A percentile compares a stretch with the other conserved stretches of the same genome.
Conservation (phyloP, 768 basidiomycete genomes). For the Myochromella boudieri region DNA sequence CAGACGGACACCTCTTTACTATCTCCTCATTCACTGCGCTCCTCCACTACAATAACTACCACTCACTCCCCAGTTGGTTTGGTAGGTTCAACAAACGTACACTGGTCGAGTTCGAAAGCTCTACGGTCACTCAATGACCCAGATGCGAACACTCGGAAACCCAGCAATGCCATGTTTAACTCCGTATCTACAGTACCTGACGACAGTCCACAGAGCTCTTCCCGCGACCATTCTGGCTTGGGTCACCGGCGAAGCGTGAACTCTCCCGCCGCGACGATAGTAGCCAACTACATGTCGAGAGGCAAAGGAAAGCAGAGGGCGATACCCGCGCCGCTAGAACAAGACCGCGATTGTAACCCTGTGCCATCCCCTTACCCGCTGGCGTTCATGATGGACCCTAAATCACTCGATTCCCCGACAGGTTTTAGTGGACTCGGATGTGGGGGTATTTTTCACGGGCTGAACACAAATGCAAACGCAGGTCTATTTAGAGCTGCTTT, state of each 20-base stretch:
- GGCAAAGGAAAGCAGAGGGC: too few relatives aligned
- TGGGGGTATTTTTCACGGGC: constrained; percentile 62
- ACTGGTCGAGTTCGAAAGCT: constrained; percentile 49
- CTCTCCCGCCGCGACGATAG: constrained; percentile 34
- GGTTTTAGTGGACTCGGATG: constrained; percentile 75
- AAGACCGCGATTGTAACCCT: constrained; percentile 49
- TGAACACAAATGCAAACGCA: constrained; percentile 62
- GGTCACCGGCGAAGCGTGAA: constrained; percentile 40
- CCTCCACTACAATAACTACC: constrained; percentile 25
- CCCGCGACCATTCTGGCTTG: constrained; percentile 18
- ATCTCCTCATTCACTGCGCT: constrained; percentile 26
- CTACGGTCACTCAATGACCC: constrained; percentile 67
- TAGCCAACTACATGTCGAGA: too few relatives aligned
- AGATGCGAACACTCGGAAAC: constrained; percentile 50
- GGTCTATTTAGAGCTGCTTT: constrained; percentile 40
- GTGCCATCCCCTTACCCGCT: constrained; percentile 79
- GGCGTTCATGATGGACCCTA: constrained; percentile 89
- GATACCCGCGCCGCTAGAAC: constrained; percentile 29
- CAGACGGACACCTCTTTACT: constrained; percentile 19
- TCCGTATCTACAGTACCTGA: constrained; percentile 57
- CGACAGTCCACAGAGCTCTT: constrained; percentile 20
- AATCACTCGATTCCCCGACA: constrained; percentile 65
- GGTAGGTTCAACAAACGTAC: constrained; percentile 68
- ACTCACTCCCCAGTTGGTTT: constrained; percentile 83
- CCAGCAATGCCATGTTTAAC: constrained; percentile 56